Evolutionary conservation across 179 eudicot genomes (phyloP), one percentile per base, ranked within the genome.

Genomic region (Patellifolia procumbens): DNA sequence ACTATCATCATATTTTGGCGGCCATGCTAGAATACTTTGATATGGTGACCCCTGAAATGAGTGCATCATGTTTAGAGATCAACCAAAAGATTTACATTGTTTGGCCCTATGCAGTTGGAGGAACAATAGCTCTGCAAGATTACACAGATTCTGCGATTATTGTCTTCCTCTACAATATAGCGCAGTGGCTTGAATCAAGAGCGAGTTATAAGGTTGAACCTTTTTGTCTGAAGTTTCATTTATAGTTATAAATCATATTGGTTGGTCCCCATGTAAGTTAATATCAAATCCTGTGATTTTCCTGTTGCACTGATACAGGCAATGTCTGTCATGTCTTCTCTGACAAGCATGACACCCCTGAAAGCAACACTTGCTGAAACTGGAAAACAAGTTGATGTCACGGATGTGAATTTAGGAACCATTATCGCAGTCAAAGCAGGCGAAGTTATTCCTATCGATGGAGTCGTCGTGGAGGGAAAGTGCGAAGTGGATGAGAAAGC

Each of bases 121-220:
- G 97, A 74, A 89, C 97, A 58, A 42, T 92, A 53, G 87, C 84
- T 60, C 82, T 90, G 65, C 83, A 81, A 39, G 95, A 92, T 66
- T 92, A 83, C 51, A 84, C 88, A 85, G 97, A 90, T 85, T 93
- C 95, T 22, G 97, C 78, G 12, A 80, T 93, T 2, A 88, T 92
- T 34, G 95, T 92, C 60, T 92, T 92, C 72, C 67, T 92, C 39
- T 92, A 90, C 69, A 87, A 89, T 39, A 88, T 88, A 53, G 90
- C 97, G 60, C 88, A 90, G 74, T 92, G 95, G 97, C 90, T 92
- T 0, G 97, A 92, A 74, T 82, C 95, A 31, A 89, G 91, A 76
- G 97, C 97, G 24, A 90, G 93, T 77, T 86, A 90, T 43, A 92
- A 83, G 93, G 93, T 89, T 35, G 34, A 24, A 68, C 73, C 28